Percentiles rank a stretch among this genome's conserved stretches.
Conservation (phyloP, 1,284 basidiomycete species). For the Leccinum olivaceoglutinosum region DNA sequence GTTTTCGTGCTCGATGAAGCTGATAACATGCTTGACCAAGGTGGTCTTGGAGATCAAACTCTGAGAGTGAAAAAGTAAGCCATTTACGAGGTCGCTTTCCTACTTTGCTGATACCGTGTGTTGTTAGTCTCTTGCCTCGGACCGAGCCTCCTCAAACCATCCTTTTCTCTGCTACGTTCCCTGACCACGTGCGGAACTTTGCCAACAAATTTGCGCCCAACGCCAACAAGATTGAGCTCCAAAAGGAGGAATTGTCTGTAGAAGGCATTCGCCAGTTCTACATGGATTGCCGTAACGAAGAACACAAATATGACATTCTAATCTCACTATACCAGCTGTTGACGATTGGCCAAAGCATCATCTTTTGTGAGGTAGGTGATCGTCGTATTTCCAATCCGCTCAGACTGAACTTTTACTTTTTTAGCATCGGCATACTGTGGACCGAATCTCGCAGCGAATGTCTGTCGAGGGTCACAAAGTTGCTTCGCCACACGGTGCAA, state of each 20-base stretch:
- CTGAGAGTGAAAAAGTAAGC: conserved; percentile 83
- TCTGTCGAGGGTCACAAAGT: conserved; percentile 93
- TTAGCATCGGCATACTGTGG: conserved; percentile 87
- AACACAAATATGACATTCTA: conserved; percentile 94
- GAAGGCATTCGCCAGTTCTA: conserved; percentile 97
- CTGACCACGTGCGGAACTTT: conserved; percentile 86
- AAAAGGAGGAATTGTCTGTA: conserved; percentile 91
- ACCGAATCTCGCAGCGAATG: conserved; percentile 90
- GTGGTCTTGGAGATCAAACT: conserved; percentile 95
- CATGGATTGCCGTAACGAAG: conserved; percentile 87
- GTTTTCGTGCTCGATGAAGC: conserved; percentile 98
- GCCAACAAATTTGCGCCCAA: conserved; percentile 89
- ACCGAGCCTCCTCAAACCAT: conserved; percentile 72
- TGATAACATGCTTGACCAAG: conserved; percentile 97
- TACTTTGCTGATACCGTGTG: conserved; percentile 7
- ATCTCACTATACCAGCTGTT: conserved; percentile 88
- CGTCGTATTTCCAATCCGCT: neutral
- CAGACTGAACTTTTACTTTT: conserved; percentile 4
- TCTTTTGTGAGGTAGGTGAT: conserved; percentile 80
- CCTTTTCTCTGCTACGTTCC: conserved; percentile 98
- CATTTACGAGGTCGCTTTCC: neutral
- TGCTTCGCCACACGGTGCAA: conserved; percentile 92
- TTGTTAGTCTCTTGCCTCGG: conserved; percentile 59
- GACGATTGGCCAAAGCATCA: conserved; percentile 96
- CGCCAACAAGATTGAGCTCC: conserved; percentile 95